Conservation (phyloP, 2,329 filamentous ascomycete genomes). For the Penicillium olsonii region DNA sequence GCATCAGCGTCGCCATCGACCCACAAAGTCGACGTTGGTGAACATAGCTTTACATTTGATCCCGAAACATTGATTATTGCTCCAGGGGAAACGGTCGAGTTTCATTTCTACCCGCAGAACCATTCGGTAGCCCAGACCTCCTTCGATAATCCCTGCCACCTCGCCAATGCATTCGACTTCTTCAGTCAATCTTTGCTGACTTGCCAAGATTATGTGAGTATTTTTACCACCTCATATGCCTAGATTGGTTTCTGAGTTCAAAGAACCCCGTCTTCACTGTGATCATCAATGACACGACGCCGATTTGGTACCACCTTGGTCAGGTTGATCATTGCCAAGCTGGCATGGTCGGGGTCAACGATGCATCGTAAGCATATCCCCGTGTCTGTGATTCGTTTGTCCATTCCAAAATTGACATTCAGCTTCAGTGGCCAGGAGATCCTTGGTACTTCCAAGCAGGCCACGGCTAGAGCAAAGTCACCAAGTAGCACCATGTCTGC, state of each 20-base stretch:
- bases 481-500: conserved; percentile 6
- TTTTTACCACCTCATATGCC: background rate
- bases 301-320: conserved; percentile 78
- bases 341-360: conserved; percentile 76
- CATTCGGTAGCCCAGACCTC: conserved; percentile 54
- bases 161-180: conserved; percentile 44
- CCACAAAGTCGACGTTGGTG: conserved; percentile 47
- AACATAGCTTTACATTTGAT: conserved; percentile 45
- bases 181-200: conserved; percentile 48
- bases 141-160: conserved; percentile 53
- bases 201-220: conserved; percentile 5
- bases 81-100: conserved; percentile 53
- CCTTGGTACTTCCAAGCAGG: conserved; percentile 11
- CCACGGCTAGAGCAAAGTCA: conserved; percentile 6
- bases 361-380: conserved; percentile 49
- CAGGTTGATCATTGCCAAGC: conserved; percentile 72
- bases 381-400: background rate
- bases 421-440: conserved; percentile 10
- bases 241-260: background rate
- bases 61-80: conserved; percentile 49
- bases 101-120: conserved; percentile 54
- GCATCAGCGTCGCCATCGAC: conserved; percentile 15
- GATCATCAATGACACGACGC: conserved; percentile 66
- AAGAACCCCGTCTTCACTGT: conserved; percentile 66
- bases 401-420: background rate